Percentiles rank a stretch among this genome's conserved stretches.
Evolutionary conservation across 2,329 filamentous ascomycete species (phyloP).

Genomic region (Aspergillus candidus): DNA sequence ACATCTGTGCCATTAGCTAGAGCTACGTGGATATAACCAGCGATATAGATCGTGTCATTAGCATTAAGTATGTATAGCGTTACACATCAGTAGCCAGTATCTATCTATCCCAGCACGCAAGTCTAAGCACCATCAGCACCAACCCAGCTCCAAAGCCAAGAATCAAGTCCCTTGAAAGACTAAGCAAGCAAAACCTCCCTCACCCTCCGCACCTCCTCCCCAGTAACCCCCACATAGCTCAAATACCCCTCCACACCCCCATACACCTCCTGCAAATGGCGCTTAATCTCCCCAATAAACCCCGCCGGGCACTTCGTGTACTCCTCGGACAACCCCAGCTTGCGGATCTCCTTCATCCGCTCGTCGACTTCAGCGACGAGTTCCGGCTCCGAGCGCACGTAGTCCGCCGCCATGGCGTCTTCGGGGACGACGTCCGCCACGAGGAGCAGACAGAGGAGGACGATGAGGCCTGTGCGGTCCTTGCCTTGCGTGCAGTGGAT

Average conservation of each 20-base stretch:
- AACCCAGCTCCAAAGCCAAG: constrained; percentile 2
- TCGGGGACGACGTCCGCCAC: constrained; percentile 50
- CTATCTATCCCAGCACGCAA: not conserved
- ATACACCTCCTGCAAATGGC: constrained; percentile 56
- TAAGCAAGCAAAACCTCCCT: constrained; percentile 21
- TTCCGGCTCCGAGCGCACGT: constrained; percentile 58
- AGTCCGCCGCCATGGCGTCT: constrained; percentile 63
- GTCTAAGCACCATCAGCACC: not conserved
- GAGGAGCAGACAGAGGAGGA: constrained; percentile 59
- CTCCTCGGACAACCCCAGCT: constrained; percentile 65
- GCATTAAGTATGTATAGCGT: constrained; percentile 1
- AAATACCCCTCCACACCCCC: constrained; percentile 64
- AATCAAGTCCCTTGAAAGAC: constrained; percentile 1
- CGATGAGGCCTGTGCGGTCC: constrained; percentile 69
- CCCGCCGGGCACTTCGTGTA: constrained; percentile 62
- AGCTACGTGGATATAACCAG: not conserved
- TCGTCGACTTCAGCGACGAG: constrained; percentile 57
- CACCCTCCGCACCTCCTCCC: constrained; percentile 38
- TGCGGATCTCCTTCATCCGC: constrained; percentile 61
- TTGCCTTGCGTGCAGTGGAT: constrained; percentile 88
- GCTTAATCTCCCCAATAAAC: constrained; percentile 56
- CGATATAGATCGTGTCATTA: constrained; percentile 3
- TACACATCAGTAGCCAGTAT: too few species aligned
- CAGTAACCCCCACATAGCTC: constrained; percentile 53
- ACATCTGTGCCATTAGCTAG: not conserved